These are phyloP conservation scores for Gossypium raimondii DNA, from an alignment of 345 rosid genomes.

Conservation along the genomic window DNA sequence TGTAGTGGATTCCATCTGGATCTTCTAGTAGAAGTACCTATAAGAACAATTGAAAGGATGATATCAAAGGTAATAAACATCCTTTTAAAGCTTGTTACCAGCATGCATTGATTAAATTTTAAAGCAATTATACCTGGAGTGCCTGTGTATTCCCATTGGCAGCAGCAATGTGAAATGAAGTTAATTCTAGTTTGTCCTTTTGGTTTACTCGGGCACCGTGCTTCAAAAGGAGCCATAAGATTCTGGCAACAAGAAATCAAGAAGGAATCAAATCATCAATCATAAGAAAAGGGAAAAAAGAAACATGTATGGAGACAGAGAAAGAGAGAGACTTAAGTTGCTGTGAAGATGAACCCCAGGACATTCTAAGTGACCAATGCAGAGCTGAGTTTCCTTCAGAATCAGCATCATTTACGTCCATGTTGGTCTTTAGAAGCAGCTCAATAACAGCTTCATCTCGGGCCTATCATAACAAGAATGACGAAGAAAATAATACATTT, in stretches of 20 bases:
- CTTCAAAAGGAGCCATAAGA: conserved; percentile 51
- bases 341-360: conserved; percentile 47
- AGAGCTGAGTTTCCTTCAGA: conserved; percentile 72
- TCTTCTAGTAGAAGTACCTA: conserved; percentile 52
- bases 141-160: conserved; percentile 66
- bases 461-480: conserved; percentile 36
- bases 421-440: conserved; percentile 56
- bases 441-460: conserved; percentile 69
- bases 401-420: conserved; percentile 56
- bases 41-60: conserved; percentile 20
- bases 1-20: conserved; percentile 46
- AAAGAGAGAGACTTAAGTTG: conserved; percentile 50
- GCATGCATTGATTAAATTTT: not conserved
- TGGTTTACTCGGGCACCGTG: conserved; percentile 56
- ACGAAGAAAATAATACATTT: not conserved
- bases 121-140: conserved; percentile 44
- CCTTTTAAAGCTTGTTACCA: not conserved
- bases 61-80: conserved; percentile 13
- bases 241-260: conserved; percentile 37
- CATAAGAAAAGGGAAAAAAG: conserved; percentile 12
- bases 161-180: conserved; percentile 72
- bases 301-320: conserved; percentile 17
- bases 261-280: not conserved
- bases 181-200: conserved; percentile 62
- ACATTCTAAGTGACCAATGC: conserved; percentile 61